Percentiles rank a stretch among this genome's conserved stretches.
These are phyloP conservation scores for Agastache rugosa DNA, from an alignment of 257 asterid genomes.

Conservation along the genomic window DNA sequence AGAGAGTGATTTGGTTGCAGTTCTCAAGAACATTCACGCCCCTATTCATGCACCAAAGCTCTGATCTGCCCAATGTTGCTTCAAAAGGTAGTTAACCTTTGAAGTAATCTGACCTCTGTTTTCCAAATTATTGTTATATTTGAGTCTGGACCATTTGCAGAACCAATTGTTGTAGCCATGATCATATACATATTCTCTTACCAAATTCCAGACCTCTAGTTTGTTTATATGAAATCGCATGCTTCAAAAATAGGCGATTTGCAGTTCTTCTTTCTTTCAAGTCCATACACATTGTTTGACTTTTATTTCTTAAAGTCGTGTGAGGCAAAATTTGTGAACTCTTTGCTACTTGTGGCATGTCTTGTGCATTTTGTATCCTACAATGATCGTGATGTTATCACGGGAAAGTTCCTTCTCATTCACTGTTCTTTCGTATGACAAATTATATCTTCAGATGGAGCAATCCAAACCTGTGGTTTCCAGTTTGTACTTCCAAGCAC, in stretches of 20 bases:
- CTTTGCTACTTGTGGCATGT: conserved; percentile 1
- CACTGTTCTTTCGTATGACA: background rate
- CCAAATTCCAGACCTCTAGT: conserved; percentile 12
- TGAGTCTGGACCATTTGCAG: conserved; percentile 10
- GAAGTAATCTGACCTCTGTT: conserved; percentile 21
- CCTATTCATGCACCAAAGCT: conserved; percentile 55
- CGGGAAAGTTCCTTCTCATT: background rate
- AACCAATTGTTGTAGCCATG: background rate
- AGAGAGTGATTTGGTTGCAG: conserved; percentile 60
- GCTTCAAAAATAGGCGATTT: conserved; percentile 5
- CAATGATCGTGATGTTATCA: conserved; percentile 2
- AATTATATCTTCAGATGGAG: background rate
- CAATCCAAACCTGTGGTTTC: background rate
- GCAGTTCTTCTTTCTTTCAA: background rate
- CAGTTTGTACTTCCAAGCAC: background rate
- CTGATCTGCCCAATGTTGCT: conserved; percentile 59
- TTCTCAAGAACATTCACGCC: conserved; percentile 67
- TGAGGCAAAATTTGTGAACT: conserved; percentile 1
- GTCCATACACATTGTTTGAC: background rate
- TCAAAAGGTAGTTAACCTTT: conserved; percentile 56
- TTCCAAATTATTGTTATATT: conserved; percentile 15
- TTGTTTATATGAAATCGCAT: background rate
- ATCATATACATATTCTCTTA: background rate
- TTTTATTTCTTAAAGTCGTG: background rate
- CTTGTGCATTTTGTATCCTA: conserved; percentile 9